Conservation (phyloP, 2,329 filamentous ascomycete species). For the Aspergillus hortae region DNA sequence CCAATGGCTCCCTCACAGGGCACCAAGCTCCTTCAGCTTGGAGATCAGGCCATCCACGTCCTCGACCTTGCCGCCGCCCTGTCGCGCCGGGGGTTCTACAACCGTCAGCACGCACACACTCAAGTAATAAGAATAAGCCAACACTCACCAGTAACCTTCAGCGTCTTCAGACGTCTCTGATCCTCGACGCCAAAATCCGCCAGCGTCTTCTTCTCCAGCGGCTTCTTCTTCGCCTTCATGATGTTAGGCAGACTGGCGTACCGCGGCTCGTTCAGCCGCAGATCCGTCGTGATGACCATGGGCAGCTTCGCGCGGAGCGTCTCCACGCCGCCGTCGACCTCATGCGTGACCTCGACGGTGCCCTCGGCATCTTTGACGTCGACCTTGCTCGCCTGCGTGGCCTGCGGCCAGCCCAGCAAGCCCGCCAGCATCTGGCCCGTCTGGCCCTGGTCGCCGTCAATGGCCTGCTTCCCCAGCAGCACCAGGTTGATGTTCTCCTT, state of each 20-base stretch:
- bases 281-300: conserved; percentile 90
- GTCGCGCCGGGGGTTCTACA: conserved; percentile 75
- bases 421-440: conserved; percentile 98
- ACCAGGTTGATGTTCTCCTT: conserved; percentile 87
- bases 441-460: conserved; percentile 93
- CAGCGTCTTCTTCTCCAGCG: conserved; percentile 84
- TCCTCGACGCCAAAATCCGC: conserved; percentile 76
- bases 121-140: neutral
- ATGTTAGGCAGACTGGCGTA: conserved; percentile 97
- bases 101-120: conserved; percentile 3
- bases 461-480: conserved; percentile 94
- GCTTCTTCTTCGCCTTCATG: conserved; percentile 99
- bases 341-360: conserved; percentile 72
- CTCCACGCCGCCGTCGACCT: conserved; percentile 94
- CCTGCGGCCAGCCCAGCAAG: conserved; percentile 86
- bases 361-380: conserved; percentile 67
- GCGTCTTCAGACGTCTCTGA: conserved; percentile 73
- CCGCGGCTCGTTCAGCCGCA: conserved; percentile 89
- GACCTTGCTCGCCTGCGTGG: conserved; percentile 86
- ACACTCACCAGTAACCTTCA: conserved; percentile 77
- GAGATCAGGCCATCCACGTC: conserved; percentile 91
- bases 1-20: conserved; percentile 55
- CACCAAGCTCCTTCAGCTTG: conserved; percentile 95
- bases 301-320: conserved; percentile 82
- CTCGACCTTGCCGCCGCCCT: conserved; percentile 95